phyloP scores from a whole-genome alignment of 78 protist genomes.

The Guillardia theta region DNA sequence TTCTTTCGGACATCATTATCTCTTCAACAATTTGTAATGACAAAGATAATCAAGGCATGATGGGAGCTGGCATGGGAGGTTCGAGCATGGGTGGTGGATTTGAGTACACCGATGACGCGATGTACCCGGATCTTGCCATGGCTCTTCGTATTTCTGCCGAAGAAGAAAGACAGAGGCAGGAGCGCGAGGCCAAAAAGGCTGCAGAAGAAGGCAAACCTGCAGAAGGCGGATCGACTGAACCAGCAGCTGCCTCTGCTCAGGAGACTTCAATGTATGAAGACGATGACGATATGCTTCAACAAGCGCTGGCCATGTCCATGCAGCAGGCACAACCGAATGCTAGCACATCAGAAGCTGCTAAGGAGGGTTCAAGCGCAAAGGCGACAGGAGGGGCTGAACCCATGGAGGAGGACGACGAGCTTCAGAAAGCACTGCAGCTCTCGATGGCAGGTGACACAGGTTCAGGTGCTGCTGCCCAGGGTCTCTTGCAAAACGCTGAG shows the following conservation, averaged over 20 bases:
- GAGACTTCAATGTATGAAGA: neutral
- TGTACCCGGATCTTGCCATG: slow-evolving; percentile 86
- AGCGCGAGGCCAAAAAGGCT: slow-evolving; percentile 5
- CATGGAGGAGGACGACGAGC: slow-evolving; percentile 10
- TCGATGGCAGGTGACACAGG: neutral
- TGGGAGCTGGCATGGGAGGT: neutral
- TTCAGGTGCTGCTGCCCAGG: neutral
- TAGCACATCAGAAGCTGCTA: neutral
- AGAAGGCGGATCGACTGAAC: neutral
- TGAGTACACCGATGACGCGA: slow-evolving; percentile 61
- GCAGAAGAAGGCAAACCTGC: neutral
- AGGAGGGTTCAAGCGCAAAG: neutral
- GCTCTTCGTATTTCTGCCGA: slow-evolving; percentile 87
- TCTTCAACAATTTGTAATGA: slow-evolving; percentile 59
- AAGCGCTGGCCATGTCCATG: slow-evolving; percentile 41
- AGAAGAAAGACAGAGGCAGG: slow-evolving; percentile 83
- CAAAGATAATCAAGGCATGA: neutral
- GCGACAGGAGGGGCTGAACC: neutral
- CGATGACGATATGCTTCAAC: slow-evolving; percentile 11
- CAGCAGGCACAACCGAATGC: neutral
- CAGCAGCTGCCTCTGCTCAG: neutral
- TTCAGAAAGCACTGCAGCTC: neutral
- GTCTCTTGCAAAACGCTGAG: neutral
- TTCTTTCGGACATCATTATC: slow-evolving; percentile 76
- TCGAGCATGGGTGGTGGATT: slow-evolving; percentile 49